Percentiles rank a stretch among this genome's conserved stretches.
Evolutionary conservation across 768 basidiomycete species (phyloP).

Genomic region (Hygrocybe coccinea): DNA sequence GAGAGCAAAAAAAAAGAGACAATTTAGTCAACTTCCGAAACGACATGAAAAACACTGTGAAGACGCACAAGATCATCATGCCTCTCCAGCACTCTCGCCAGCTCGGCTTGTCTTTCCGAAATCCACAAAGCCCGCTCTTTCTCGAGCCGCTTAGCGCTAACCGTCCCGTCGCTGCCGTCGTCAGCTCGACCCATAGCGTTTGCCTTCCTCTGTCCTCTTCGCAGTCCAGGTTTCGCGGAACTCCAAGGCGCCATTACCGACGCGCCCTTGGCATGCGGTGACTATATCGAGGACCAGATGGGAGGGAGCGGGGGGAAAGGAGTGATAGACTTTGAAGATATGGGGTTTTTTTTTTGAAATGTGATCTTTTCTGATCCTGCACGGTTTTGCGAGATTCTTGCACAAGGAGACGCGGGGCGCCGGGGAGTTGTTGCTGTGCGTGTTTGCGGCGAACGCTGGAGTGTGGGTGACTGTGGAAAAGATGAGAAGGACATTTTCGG

Average conservation of each 20-base stretch:
- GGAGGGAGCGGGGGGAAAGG: not conserved
- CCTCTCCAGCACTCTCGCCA: conserved; percentile 54
- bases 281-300: not conserved
- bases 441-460: not conserved
- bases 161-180: not conserved
- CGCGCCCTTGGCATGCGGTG: not conserved
- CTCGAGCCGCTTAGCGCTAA: conserved; percentile 26
- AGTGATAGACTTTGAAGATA: conserved; percentile 4
- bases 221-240: not conserved
- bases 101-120: conserved; percentile 51
- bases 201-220: not conserved
- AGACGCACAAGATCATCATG: conserved; percentile 73
- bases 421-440: not conserved
- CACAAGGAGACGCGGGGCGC: conserved; percentile 24
- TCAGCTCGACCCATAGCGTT: too few species aligned
- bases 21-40: too few species aligned
- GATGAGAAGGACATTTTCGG: conserved; percentile 6
- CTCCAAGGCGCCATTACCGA: not conserved
- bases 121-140: conserved; percentile 45
- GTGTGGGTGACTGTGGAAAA: not conserved
- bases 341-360: too few species aligned
- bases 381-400: conserved; percentile 63
- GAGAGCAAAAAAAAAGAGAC: too few species aligned
- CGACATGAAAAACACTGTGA: conserved; percentile 8
- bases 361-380: conserved; percentile 63